A percentile compares a stretch with the other conserved stretches of the same genome.
Evolutionary conservation across 78 protist species (phyloP).

Genomic region (Chrysochromulina parva): DNA sequence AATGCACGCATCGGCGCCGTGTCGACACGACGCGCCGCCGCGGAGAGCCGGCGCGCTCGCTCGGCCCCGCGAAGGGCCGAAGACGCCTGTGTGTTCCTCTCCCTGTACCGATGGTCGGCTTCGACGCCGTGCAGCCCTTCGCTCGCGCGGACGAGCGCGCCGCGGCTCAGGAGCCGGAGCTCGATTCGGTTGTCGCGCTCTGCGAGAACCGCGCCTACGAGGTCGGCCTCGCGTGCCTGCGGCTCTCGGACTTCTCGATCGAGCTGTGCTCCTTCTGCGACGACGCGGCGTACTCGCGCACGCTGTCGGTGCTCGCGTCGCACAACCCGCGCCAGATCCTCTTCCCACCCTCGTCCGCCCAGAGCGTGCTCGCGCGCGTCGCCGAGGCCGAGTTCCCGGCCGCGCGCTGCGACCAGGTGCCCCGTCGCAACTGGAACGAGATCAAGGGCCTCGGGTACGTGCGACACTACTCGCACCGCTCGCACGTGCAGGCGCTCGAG

Average conservation of each 20-base stretch:
- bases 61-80: too few relatives aligned
- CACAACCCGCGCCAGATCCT: not conserved
- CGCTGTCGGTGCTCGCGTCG: not conserved
- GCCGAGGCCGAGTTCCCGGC: not conserved
- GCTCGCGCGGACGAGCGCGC: too few relatives aligned
- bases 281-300: not conserved
- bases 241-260: not conserved
- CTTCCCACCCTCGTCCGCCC: not conserved
- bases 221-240: not conserved
- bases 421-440: not conserved
- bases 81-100: too few relatives aligned
- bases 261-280: not conserved
- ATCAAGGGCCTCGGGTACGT: not conserved
- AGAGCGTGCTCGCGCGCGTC: not conserved
- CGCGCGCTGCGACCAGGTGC: not conserved
- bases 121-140: too few relatives aligned
- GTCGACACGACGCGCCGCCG: too few relatives aligned
- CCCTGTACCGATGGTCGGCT: too few relatives aligned
- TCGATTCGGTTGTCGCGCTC: not conserved
- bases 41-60: too few relatives aligned
- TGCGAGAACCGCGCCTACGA: not conserved
- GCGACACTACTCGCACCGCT: not conserved
- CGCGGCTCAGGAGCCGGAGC: not conserved
- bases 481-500: not conserved
- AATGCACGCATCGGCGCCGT: too few relatives aligned